A percentile compares a stretch with the other conserved stretches of the same genome.
Conservation (phyloP, 768 basidiomycete species). For the Serpula lacrymans region DNA sequence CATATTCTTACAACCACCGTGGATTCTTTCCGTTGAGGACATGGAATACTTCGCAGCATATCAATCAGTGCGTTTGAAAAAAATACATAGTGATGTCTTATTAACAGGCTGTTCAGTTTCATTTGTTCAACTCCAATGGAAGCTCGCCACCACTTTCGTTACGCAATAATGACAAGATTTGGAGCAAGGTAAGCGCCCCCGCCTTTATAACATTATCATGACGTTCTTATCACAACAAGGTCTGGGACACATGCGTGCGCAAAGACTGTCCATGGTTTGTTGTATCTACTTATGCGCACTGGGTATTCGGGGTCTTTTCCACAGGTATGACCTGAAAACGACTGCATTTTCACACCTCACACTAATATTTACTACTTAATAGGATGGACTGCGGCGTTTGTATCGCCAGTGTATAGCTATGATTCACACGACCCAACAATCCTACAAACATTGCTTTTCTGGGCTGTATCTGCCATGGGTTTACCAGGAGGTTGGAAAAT, state of each 20-base stretch:
- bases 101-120: conserved; percentile 3
- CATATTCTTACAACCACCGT: conserved; percentile 37
- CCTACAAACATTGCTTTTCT: conserved; percentile 49
- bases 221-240: conserved; percentile 21
- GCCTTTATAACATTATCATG: conserved; percentile 8
- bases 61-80: conserved; percentile 19
- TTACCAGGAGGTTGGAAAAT: conserved; percentile 28
- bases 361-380: conserved; percentile 7
- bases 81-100: not conserved
- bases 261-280: conserved; percentile 36
- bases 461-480: conserved; percentile 53
- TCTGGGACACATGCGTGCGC: conserved; percentile 39
- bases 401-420: conserved; percentile 42
- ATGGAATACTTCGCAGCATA: conserved; percentile 28
- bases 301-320: conserved; percentile 43
- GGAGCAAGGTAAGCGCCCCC: conserved; percentile 45
- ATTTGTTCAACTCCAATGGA: conserved; percentile 15
- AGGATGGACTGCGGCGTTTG: conserved; percentile 56
- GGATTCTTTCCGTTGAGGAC: conserved; percentile 33
- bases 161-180: conserved; percentile 53
- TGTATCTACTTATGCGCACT: conserved; percentile 40
- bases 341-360: not conserved
- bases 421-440: conserved; percentile 44
- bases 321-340: conserved; percentile 24
- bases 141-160: too few relatives aligned